phyloP scores from a whole-genome alignment of 345 rosid species.

The Balakata baccata region DNA sequence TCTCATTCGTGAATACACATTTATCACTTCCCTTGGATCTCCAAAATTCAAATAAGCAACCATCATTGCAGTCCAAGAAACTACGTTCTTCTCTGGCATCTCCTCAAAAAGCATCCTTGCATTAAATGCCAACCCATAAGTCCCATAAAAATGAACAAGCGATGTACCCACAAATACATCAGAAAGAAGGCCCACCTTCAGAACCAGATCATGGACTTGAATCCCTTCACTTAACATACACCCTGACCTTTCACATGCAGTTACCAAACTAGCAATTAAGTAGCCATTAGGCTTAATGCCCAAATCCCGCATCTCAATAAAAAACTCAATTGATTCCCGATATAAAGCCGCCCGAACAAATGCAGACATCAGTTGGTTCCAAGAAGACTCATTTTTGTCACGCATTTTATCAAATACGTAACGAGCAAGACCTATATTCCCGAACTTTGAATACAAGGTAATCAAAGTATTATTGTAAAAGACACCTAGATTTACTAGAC shows the following conservation, averaged over 20 bases:
- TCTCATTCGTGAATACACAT: slow-evolving; percentile 49
- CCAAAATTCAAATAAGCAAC: slow-evolving; percentile 55
- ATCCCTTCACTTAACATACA: slow-evolving; percentile 57
- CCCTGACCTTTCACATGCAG: slow-evolving; percentile 67
- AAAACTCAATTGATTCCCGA: slow-evolving; percentile 42
- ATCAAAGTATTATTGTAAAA: slow-evolving; percentile 63
- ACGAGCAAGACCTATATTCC: slow-evolving; percentile 41
- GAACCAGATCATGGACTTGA: slow-evolving; percentile 61
- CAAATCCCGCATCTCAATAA: slow-evolving; percentile 38
- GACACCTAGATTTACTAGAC: slow-evolving; percentile 40
- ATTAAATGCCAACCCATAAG: slow-evolving; percentile 40
- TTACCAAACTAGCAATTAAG: slow-evolving; percentile 64
- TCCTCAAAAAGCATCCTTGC: slow-evolving; percentile 71
- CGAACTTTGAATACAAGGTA: slow-evolving; percentile 59
- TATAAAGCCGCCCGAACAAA: slow-evolving; percentile 51
- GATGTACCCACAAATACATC: slow-evolving; percentile 84
- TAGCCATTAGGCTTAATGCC: slow-evolving; percentile 56
- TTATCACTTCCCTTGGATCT: slow-evolving; percentile 50
- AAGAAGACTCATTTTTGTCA: slow-evolving; percentile 64
- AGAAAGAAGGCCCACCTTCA: slow-evolving; percentile 51
- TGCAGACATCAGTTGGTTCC: slow-evolving; percentile 83
- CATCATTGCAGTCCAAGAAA: slow-evolving; percentile 94
- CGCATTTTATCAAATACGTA: slow-evolving; percentile 71
- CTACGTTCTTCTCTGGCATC: slow-evolving; percentile 75
- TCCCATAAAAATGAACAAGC: slow-evolving; percentile 72